Conservation (phyloP, 257 asterid genomes). For the Solanum neorickii region DNA sequence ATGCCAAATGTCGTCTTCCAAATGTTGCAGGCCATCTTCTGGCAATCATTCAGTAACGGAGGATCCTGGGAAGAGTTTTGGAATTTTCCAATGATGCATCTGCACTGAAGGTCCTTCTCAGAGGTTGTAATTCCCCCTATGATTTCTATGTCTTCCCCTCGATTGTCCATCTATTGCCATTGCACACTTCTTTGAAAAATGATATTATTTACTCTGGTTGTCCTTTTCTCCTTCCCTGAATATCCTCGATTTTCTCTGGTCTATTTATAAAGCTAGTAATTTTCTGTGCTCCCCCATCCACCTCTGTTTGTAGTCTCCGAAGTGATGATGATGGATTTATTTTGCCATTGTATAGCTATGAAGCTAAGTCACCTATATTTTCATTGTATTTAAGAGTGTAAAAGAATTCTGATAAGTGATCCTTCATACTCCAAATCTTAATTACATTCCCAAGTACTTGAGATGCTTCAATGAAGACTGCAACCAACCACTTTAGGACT, state of each 20-base stretch:
- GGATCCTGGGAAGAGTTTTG: neutral
- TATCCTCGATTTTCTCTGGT: neutral
- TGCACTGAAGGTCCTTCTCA: neutral
- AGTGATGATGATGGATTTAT: neutral
- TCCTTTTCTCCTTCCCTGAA: neutral
- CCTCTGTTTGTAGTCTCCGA: neutral
- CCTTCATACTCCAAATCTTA: neutral
- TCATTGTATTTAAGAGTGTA: neutral
- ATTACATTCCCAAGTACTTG: neutral
- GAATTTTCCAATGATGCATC: neutral
- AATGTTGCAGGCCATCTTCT: neutral
- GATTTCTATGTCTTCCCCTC: neutral
- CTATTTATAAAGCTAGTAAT: neutral
- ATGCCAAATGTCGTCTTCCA: neutral
- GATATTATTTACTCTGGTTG: neutral
- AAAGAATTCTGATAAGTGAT: neutral
- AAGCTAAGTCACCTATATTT: neutral
- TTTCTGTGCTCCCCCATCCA: neutral
- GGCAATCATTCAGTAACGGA: neutral
- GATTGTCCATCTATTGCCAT: neutral
- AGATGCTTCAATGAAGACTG: neutral
- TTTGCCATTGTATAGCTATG: neutral
- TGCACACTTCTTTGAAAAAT: neutral
- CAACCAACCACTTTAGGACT: neutral
- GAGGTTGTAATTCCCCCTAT: neutral